Conservation (phyloP, 257 asterid genomes). For the Cordia subcordata region DNA sequence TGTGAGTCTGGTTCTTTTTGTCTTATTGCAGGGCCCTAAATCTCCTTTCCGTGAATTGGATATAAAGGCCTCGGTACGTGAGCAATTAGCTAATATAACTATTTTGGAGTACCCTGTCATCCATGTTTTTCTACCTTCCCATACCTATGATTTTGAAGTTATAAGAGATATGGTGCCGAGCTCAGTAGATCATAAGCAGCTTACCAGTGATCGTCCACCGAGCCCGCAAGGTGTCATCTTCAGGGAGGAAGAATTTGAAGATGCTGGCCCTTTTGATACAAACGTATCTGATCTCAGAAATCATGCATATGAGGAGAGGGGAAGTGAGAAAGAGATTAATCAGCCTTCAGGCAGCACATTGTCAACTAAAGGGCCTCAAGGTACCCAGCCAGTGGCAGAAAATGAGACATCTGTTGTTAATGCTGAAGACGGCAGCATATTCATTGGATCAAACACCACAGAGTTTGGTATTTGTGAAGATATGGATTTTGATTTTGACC, state of each 20-base stretch:
- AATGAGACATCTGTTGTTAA: background rate
- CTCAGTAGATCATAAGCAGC: slow-evolving; percentile 26
- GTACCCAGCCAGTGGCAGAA: slow-evolving; percentile 8
- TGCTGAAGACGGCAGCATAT: slow-evolving; percentile 9
- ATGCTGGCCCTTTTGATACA: slow-evolving; percentile 34
- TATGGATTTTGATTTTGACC: slow-evolving; percentile 40
- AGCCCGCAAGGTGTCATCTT: slow-evolving; percentile 56
- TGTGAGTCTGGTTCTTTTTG: slow-evolving; percentile 42
- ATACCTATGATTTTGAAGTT: slow-evolving; percentile 55
- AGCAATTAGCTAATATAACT: slow-evolving; percentile 50
- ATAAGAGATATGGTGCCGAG: slow-evolving; percentile 25
- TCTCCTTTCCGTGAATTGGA: slow-evolving; percentile 54
- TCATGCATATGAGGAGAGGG: slow-evolving; percentile 10
- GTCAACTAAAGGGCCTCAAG: slow-evolving; percentile 9
- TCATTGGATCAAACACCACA: slow-evolving; percentile 22
- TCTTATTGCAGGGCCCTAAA: slow-evolving; percentile 50
- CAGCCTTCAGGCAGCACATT: slow-evolving; percentile 15
- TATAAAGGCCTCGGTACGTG: slow-evolving; percentile 50
- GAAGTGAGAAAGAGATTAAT: slow-evolving; percentile 11
- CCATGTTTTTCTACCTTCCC: slow-evolving; percentile 74
- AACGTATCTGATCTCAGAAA: slow-evolving; percentile 44
- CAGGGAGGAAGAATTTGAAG: slow-evolving; percentile 68
- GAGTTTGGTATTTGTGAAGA: slow-evolving; percentile 36
- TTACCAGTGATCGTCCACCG: slow-evolving; percentile 21
- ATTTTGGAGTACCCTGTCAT: slow-evolving; percentile 81